A percentile compares a stretch with the other conserved stretches of the same genome.
These are phyloP conservation scores for Diphasiastrum complanatum DNA, from an alignment of 83 land plant genomes.

Conservation along the genomic window DNA sequence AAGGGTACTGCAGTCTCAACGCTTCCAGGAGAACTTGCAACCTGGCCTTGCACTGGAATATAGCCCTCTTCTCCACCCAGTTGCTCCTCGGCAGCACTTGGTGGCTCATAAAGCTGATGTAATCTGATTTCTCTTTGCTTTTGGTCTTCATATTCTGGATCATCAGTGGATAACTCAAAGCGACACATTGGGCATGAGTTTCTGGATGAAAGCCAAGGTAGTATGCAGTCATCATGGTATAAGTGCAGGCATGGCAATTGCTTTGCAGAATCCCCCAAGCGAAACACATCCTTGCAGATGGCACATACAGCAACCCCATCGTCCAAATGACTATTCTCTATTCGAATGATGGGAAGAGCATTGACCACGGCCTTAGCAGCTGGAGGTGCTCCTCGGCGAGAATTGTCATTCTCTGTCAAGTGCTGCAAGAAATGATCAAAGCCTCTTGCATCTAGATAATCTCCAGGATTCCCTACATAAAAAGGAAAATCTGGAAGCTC, in stretches of 20 bases:
- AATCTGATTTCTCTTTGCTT: no score
- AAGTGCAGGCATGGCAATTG: slow-evolving; percentile 13
- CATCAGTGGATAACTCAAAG: slow-evolving; percentile 10
- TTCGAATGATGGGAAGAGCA: background rate
- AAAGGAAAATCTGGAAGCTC: slow-evolving; percentile 10
- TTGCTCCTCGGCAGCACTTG: no score
- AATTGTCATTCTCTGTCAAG: slow-evolving; percentile 9
- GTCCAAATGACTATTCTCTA: background rate
- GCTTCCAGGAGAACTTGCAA: no score
- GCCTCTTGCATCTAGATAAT: slow-evolving; percentile 9
- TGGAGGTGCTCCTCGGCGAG: slow-evolving; percentile 15
- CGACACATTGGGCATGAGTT: slow-evolving; percentile 12
- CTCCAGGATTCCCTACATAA: slow-evolving; percentile 13
- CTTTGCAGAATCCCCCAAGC: slow-evolving; percentile 9
- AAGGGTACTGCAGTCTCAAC: no score
- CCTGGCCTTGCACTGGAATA: no score
- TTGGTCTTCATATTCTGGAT: slow-evolving; percentile 14
- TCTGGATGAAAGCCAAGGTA: slow-evolving; percentile 12
- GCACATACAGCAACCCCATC: slow-evolving; percentile 13
- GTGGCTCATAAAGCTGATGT: no score
- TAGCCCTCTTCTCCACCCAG: no score
- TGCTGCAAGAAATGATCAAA: slow-evolving; percentile 15
- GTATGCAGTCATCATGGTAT: slow-evolving; percentile 11
- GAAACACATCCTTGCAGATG: slow-evolving; percentile 6
- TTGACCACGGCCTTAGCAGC: slow-evolving; percentile 8